Percentiles rank a stretch among this genome's conserved stretches.
phyloP scores from a whole-genome alignment of 2,329 filamentous ascomycete genomes.

The Neonectria sp. region DNA sequence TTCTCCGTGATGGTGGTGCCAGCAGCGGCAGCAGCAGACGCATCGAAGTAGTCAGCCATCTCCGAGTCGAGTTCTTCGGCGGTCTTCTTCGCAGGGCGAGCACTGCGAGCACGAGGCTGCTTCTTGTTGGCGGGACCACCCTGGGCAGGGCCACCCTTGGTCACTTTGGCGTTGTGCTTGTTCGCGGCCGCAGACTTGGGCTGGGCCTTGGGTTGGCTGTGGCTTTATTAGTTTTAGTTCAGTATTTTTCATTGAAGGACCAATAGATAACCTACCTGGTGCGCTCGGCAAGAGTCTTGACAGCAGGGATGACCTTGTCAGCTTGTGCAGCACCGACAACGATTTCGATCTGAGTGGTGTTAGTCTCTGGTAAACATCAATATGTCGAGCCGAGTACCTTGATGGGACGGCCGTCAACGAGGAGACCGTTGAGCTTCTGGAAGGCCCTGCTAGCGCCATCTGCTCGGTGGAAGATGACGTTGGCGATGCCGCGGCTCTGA shows the following conservation, averaged over 20 bases:
- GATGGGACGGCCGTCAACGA: slow-evolving; percentile 91
- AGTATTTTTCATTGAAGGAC: background rate
- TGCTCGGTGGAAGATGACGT: slow-evolving; percentile 85
- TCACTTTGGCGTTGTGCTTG: slow-evolving; percentile 73
- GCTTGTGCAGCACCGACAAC: slow-evolving; percentile 84
- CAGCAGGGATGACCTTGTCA: slow-evolving; percentile 75
- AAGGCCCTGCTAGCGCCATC: slow-evolving; percentile 90
- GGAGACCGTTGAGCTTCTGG: slow-evolving; percentile 86
- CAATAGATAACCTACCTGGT: slow-evolving; percentile 71
- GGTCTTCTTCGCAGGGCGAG: slow-evolving; percentile 86
- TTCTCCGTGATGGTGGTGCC: slow-evolving; percentile 61
- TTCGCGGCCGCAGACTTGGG: slow-evolving; percentile 85
- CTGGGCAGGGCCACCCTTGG: slow-evolving; percentile 59
- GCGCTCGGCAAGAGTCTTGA: slow-evolving; percentile 85
- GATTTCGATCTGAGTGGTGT: slow-evolving; percentile 81
- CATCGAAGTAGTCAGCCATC: slow-evolving; percentile 95
- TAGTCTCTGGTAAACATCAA: slow-evolving; percentile 33
- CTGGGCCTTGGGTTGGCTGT: slow-evolving; percentile 62
- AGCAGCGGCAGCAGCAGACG: slow-evolving; percentile 56
- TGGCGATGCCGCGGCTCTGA: slow-evolving; percentile 91
- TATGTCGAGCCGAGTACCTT: slow-evolving; percentile 72
- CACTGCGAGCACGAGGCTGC: slow-evolving; percentile 68
- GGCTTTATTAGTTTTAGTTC: slow-evolving; percentile 29
- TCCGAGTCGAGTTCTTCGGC: slow-evolving; percentile 96
- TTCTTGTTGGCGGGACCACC: slow-evolving; percentile 66